Conservation (phyloP, 208 protist genomes). For the Wallacemonas sp. region DNA sequence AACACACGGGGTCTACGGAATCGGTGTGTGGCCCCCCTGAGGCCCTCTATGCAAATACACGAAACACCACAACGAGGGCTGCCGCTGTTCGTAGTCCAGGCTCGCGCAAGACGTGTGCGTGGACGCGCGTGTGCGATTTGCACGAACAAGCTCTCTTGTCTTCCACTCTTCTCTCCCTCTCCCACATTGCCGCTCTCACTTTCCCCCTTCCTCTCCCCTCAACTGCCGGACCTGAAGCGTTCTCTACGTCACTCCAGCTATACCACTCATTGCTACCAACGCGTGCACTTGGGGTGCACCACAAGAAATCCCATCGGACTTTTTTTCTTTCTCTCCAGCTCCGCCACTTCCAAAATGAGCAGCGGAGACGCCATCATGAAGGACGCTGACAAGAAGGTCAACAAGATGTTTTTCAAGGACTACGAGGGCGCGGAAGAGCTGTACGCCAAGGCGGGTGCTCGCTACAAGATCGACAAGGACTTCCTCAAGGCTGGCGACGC, state of each 20-base stretch:
- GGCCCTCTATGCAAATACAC: too few species aligned
- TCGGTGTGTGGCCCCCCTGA: too few species aligned
- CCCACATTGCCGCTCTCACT: neutral
- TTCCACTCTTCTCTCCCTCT: neutral
- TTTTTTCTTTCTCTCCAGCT: neutral
- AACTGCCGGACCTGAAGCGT: too few species aligned
- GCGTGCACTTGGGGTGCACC: too few species aligned
- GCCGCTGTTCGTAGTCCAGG: neutral
- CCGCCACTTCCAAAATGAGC: neutral
- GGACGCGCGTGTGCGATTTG: too few species aligned
- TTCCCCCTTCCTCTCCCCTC: neutral
- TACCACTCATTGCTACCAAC: too few species aligned
- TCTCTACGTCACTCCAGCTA: too few species aligned
- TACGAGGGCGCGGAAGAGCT: conserved; percentile 80
- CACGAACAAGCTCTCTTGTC: too few species aligned
- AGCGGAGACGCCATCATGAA: conserved; percentile 50
- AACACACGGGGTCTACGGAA: too few species aligned
- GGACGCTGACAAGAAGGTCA: conserved; percentile 76
- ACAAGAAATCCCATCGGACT: neutral
- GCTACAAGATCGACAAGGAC: conserved; percentile 78
- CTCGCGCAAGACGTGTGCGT: too few species aligned
- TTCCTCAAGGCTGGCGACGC: conserved; percentile 73
- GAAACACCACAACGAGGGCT: neutral
- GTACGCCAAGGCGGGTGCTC: conserved; percentile 62
- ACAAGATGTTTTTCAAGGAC: conserved; percentile 84